phyloP scores from a whole-genome alignment of 805 yeast species.

The Vanderwaltozyma verrucispora region DNA sequence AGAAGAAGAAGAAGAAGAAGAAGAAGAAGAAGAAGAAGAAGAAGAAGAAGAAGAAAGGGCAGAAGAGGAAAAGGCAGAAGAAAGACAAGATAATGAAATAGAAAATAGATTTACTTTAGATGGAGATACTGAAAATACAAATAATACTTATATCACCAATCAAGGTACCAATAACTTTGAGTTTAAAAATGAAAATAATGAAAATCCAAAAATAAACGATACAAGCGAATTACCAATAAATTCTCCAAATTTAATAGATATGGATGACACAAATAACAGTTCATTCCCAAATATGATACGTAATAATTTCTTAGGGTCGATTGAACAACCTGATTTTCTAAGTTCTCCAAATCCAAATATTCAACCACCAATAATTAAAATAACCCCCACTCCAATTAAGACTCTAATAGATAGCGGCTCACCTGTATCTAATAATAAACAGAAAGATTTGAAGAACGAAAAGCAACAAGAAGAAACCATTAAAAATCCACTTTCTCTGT shows the following conservation, averaged over 20 bases:
- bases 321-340: constrained; percentile 24
- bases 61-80: not conserved
- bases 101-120: too few species aligned
- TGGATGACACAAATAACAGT: constrained; percentile 20
- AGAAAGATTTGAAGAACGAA: not conserved
- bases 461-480: not conserved
- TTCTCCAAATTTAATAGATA: constrained; percentile 32
- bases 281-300: constrained; percentile 4
- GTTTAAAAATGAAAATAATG: too few species aligned
- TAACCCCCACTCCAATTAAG: not conserved
- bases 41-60: constrained; percentile 10
- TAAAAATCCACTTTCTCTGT: too few species aligned
- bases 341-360: constrained; percentile 17
- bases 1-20: too few species aligned
- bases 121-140: too few species aligned
- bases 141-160: too few species aligned
- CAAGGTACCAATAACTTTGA: too few species aligned
- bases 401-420: not conserved
- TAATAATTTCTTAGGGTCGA: not conserved
- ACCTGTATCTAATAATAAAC: not conserved
- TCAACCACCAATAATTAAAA: not conserved
- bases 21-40: too few species aligned
- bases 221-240: not conserved
- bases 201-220: too few species aligned
- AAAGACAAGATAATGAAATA: not conserved